Evolutionary conservation across 495 filamentous ascomycete genomes (phyloP), one percentile per base, ranked within the genome.

Genomic region (Viridothelium virens): DNA sequence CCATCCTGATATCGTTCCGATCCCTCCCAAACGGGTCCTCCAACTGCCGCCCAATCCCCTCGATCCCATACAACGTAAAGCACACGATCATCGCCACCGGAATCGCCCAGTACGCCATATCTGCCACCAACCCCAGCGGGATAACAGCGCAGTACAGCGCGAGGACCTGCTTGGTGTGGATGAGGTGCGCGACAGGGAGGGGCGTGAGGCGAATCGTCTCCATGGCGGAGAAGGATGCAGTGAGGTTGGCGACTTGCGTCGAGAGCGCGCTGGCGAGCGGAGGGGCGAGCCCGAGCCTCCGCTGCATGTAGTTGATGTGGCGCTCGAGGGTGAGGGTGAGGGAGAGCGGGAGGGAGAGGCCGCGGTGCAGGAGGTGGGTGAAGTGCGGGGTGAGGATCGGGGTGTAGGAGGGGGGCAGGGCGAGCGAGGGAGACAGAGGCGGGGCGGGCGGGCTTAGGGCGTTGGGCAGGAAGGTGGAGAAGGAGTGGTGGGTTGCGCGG

Each of bases 1-100:
- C 89, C 83, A 91, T 89, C 72, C 89, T 89, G 75, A 91, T 91
- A 73, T 91, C 89, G 65, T 89, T 90, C 68, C 83, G 83, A 68
- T 89, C 88, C 68, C 85, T 84, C 6, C 89, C 87, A 73, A 91
- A 91, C 0, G 89, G 89, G 71, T 91, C 89, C 71, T 91, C 89
- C 7, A 91, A 78, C 71, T 89, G 86, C 14, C 79, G 84, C 2
- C 86, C 89, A 64, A 91, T 91, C 1, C 86, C 87, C 63, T 90
- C 87, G 38, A 90, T 90, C 1, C 87, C 86, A 69, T 89, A 90
- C 1, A 91, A 78, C 2, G 88, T 91, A 71, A 91, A 91, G 25
- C 84, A 84, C 37, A 91, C 83, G 7, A 91, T 74, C 1, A 81
- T 81, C 11, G 87, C 84, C 18, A 91, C 82, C 2, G 87, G 84